Conservation (phyloP, 176 grass and related monocot species). For the Paspalum vaginatum region DNA sequence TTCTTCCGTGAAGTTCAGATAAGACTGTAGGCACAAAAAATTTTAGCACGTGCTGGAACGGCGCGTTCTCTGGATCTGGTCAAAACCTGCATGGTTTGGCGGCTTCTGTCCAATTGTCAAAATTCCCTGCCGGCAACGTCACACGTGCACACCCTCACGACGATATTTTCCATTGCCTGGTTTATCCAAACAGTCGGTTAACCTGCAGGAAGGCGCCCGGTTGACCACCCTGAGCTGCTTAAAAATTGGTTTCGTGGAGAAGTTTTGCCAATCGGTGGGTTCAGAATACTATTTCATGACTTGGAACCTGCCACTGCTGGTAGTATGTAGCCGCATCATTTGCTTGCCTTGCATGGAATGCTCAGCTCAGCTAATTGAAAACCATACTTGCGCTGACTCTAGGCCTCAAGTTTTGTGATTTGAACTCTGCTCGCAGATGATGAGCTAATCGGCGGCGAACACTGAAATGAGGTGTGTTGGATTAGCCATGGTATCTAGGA, state of each 20-base stretch:
- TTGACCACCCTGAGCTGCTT: no score
- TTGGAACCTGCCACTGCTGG: neutral
- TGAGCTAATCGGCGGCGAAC: no score
- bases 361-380: conserved; percentile 9
- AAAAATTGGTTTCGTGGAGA: no score
- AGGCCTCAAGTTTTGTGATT: neutral
- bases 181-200: no score
- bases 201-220: no score
- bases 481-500: no score
- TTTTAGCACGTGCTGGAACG: conserved; percentile 21
- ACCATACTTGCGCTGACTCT: neutral
- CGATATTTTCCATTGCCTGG: no score
- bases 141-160: neutral
- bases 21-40: neutral
- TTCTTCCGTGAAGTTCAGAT: conserved; percentile 19
- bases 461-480: no score
- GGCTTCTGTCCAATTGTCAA: neutral
- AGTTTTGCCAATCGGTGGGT: no score
- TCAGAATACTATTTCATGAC: no score
- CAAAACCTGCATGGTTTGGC: neutral
- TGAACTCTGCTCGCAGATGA: no score
- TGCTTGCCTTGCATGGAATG: conserved; percentile 23
- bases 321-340: neutral
- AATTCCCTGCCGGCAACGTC: neutral
- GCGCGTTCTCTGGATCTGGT: neutral